Conservation (phyloP, 2,329 filamentous ascomycete genomes). For the Calycina herbarum region DNA sequence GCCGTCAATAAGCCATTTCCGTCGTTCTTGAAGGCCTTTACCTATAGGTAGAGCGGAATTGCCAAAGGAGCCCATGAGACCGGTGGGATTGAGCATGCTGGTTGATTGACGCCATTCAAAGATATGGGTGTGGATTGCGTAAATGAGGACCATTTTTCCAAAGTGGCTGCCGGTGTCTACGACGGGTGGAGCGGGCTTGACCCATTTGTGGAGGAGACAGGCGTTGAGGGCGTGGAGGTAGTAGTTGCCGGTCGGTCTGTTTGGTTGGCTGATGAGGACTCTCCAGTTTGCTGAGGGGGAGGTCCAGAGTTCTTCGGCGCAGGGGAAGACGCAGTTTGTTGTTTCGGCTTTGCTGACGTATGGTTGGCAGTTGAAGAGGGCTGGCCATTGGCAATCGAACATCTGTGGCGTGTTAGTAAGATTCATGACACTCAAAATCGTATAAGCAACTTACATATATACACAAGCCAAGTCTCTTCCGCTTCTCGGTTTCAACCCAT, state of each 20-base stretch:
- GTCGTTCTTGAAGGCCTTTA: conserved; percentile 28
- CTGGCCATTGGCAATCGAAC: conserved; percentile 34
- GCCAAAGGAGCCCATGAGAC: conserved; percentile 30
- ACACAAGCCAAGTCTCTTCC: conserved; percentile 32
- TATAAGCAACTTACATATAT: conserved; percentile 30
- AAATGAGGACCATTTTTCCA: conserved; percentile 33
- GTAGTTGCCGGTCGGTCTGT: conserved; percentile 28
- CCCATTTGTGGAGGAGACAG: conserved; percentile 33
- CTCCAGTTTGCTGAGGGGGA: conserved; percentile 30
- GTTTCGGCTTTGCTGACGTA: conserved; percentile 35
- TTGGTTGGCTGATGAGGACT: conserved; percentile 25
- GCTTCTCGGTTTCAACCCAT: conserved; percentile 36
- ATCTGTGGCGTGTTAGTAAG: conserved; percentile 23
- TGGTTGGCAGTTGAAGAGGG: conserved; percentile 35
- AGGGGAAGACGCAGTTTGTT: conserved; percentile 35
- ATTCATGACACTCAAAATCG: not conserved
- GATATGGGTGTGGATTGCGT: conserved; percentile 34
- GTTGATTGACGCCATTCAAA: conserved; percentile 35
- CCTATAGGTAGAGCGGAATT: conserved; percentile 32
- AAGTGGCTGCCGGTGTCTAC: conserved; percentile 26
- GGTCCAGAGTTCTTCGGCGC: conserved; percentile 30
- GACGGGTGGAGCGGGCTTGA: conserved; percentile 32
- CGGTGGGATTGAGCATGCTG: conserved; percentile 35
- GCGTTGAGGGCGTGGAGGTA: conserved; percentile 34
- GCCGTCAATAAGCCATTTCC: conserved; percentile 31